Evolutionary conservation across 2,329 filamentous ascomycete genomes (phyloP), one percentile per base, ranked within the genome.

Genomic region (Colletotrichum sp.): DNA sequence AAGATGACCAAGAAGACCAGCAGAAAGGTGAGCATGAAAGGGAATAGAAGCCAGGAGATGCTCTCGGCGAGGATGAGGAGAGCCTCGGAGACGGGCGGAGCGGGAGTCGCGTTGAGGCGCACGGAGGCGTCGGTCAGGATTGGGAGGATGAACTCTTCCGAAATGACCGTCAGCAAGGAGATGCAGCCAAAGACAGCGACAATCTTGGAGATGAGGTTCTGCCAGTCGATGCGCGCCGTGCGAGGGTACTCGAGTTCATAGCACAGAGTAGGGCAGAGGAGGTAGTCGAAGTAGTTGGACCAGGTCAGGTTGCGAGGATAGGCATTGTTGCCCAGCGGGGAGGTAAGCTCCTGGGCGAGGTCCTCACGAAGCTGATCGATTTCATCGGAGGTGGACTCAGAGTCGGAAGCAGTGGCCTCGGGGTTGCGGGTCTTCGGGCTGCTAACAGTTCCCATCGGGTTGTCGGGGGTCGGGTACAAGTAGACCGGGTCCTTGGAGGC

Each of bases 1-100:
- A 98, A 99, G 79, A 98, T 98, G 83, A 98, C 95, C 72, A 99
- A 92, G 86, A 99, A 99, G 69, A 98, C 96, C 62, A 98, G 91
- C 6, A 98, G 87, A 82, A 98, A 97, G 6, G 93, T 98, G 75
- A 98, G 89, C 95, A 98, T 98, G 83, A 98, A 99, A 5, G 97
- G 97, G 84, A 98, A 98, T 27, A 99, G 90, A 21, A 99, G 91
- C 87, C 94, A 92, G 71, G 94, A 96, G 80, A 98, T 96, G 16
- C 94, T 95, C 87, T 98, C 97, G 33, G 94, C 91, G 29, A 99
- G 89, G 77, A 98, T 92, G 73, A 99, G 90, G 4, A 91, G 87
- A 70, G 90, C 91, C 76, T 98, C 97, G 3, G 89, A 84, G 33
- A 87, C 81, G 54, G 87, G 82, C 4, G 84, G 80, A 2, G 80